Conservation (phyloP, 352 stramenopile genomes). For the Blastocystis sp. region DNA sequence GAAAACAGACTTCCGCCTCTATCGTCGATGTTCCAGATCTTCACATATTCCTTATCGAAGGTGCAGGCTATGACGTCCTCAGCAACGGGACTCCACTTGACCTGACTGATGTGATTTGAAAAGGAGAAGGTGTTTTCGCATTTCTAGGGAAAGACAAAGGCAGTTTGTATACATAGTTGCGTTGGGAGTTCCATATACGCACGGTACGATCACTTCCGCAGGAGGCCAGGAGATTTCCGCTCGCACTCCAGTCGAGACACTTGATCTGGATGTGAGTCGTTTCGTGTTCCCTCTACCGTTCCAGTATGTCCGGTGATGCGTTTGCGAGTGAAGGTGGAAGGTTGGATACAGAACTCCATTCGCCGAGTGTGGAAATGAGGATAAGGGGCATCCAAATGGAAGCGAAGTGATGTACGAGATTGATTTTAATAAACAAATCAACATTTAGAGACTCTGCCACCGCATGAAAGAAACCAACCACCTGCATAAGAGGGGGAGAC, state of each 20-base stretch:
- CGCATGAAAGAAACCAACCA: constrained; percentile 20
- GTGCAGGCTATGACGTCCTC: constrained; percentile 21
- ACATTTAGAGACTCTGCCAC: not conserved
- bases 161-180: not conserved
- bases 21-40: constrained; percentile 45
- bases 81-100: constrained; percentile 12
- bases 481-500: not conserved
- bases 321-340: not conserved
- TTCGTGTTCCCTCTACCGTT: not conserved
- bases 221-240: not conserved
- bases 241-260: not conserved
- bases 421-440: not conserved
- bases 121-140: constrained; percentile 24
- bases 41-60: constrained; percentile 22
- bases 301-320: not conserved
- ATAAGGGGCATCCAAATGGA: not conserved
- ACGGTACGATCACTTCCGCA: not conserved
- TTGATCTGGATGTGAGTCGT: not conserved
- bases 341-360: not conserved
- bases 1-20: not conserved
- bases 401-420: too few relatives aligned
- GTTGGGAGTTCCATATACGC: constrained; percentile 12
- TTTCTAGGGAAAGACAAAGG: constrained; percentile 23
- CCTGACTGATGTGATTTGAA: not conserved
- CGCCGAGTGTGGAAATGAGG: not conserved